Evolutionary conservation across 164 flowering plant genomes (phyloP).

Genomic region (Aristolochia californica): DNA sequence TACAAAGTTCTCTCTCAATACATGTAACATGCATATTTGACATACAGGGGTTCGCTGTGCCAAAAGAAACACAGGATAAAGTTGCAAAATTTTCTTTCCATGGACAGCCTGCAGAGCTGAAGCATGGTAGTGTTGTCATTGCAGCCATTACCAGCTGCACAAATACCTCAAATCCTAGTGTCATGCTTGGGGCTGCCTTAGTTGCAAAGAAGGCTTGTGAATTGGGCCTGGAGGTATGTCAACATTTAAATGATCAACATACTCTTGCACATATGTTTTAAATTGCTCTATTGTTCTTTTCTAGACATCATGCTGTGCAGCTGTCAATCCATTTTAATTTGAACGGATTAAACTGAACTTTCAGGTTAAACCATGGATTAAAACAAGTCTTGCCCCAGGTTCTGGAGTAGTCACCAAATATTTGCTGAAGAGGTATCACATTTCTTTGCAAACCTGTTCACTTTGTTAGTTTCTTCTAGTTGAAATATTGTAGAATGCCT

Average conservation of each 20-base stretch:
- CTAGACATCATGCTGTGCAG: not conserved
- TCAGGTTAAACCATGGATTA: slow-evolving; percentile 86
- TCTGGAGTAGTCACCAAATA: slow-evolving; percentile 90
- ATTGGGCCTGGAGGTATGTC: slow-evolving; percentile 65
- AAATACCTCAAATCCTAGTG: slow-evolving; percentile 88
- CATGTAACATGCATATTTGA: not conserved
- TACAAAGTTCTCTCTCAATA: not conserved
- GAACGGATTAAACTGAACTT: not conserved
- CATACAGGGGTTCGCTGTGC: slow-evolving; percentile 69
- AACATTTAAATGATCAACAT: not conserved
- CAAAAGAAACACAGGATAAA: slow-evolving; percentile 66
- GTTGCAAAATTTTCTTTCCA: slow-evolving; percentile 55
- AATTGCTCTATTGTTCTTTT: not conserved
- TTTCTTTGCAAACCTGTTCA: not conserved
- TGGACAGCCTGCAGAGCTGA: slow-evolving; percentile 64
- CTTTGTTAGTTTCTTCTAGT: too few relatives aligned
- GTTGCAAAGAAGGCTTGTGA: slow-evolving; percentile 90
- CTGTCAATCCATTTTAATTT: not conserved
- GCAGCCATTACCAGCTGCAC: slow-evolving; percentile 95
- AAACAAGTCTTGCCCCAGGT: slow-evolving; percentile 88
- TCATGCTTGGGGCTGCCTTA: slow-evolving; percentile 88
- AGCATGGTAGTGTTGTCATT: slow-evolving; percentile 81
- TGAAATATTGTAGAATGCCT: too few relatives aligned
- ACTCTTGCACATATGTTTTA: not conserved
- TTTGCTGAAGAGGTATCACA: slow-evolving; percentile 51